Conservation (phyloP, 1,139 yeast species). For the Scheffersomyces cryptocercus region DNA sequence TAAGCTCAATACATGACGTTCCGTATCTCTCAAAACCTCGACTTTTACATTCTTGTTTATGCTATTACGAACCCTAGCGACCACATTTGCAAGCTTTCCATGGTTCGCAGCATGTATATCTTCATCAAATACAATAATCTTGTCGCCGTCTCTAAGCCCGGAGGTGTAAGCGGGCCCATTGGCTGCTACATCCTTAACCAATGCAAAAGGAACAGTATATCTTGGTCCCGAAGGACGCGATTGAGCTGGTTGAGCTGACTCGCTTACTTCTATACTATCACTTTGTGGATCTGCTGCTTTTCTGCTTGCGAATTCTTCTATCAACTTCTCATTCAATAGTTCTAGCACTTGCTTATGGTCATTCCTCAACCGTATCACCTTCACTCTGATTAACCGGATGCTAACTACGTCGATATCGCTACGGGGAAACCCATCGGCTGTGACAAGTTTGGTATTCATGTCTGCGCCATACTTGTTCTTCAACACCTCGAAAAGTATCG, state of each 20-base stretch:
- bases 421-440: slow-evolving; percentile 83
- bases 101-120: slow-evolving; percentile 55
- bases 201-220: slow-evolving; percentile 55
- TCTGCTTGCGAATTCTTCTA: slow-evolving; percentile 37
- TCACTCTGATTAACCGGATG: slow-evolving; percentile 59
- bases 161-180: slow-evolving; percentile 52
- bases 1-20: slow-evolving; percentile 30
- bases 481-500: slow-evolving; percentile 33
- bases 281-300: slow-evolving; percentile 4
- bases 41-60: slow-evolving; percentile 33
- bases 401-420: slow-evolving; percentile 79
- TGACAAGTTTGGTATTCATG: slow-evolving; percentile 65
- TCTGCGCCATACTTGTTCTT: slow-evolving; percentile 40
- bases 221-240: neutral
- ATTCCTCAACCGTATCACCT: slow-evolving; percentile 66
- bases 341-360: slow-evolving; percentile 58
- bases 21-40: slow-evolving; percentile 32
- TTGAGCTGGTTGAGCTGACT: neutral
- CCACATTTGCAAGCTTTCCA: slow-evolving; percentile 41
- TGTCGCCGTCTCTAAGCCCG: slow-evolving; percentile 48
- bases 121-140: slow-evolving; percentile 51
- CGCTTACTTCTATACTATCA: neutral
- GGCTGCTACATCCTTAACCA: slow-evolving; percentile 45
- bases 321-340: slow-evolving; percentile 49
- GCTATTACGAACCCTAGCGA: slow-evolving; percentile 27